Base-by-base conservation (phyloP, 345 rosid species). In the Eucalyptus dawsonii region DNA sequence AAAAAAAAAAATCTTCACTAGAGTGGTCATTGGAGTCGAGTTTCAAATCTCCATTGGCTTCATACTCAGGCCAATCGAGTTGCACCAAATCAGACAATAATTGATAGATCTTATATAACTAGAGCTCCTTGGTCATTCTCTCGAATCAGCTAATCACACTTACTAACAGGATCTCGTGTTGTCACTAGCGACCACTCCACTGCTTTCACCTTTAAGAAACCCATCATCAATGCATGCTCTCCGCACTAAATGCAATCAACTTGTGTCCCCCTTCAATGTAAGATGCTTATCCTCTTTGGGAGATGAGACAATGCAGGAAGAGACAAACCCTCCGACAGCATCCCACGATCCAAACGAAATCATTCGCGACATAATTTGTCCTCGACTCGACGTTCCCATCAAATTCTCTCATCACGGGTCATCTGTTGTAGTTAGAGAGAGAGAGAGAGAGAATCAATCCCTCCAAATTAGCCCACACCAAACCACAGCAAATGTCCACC, bases 401-500 rank as follows among this genome's bases (percentile, higher is more conserved):
- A 76, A 72, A 10, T 76, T 40, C 83, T 21, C 47, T 76, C 29
- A 1, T 76, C 83, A 37, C 83, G 47, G 83, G 83, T 37, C 83
- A 2, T 11, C 47, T 2, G 47, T 24, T 56, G 62, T 76, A 21
- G 27, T 21, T 11, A 37, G 80, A 69, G 80, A n/a, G 40, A 67
- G 80, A 31, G 42, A 34, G 27, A 72, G 83, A 21, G 45, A 3
- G 83, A 76, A 15, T 69, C 88, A 29, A 62, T 44, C 45, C 53
- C 11, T 21, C 58, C 54, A n/a, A 13, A 16, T 14, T 49, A 54
- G 47, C 40, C 49, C 83, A 3, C 83, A 40, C 83, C 83, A 40
- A 76, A 76, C 88, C 90, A 62, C 86, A 88, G 88, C 92, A 91
- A 93, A 93, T 12, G 87, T 89, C 91, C 91, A 87, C 89, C 86